Base-by-base conservation (phyloP, 2,329 filamentous ascomycete species). In the Calonectria hongkongensis region DNA sequence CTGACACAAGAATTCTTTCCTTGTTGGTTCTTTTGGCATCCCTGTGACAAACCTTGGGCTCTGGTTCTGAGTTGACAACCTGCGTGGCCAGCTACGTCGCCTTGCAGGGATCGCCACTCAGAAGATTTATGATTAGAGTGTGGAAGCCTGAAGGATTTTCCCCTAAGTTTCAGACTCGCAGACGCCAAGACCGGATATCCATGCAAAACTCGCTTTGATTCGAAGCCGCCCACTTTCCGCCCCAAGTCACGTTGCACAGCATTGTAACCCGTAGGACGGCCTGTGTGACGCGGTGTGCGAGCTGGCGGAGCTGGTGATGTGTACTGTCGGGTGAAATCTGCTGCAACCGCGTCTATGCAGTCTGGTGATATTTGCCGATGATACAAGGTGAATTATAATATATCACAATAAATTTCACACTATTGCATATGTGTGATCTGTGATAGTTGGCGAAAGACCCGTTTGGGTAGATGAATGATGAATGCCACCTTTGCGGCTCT, bases 121-220 rank as follows among this genome's bases (percentile, higher is more conserved):
- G 63, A 67, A 39, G 9, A 56, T 64, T 66, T 67, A 62, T 62
- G 48, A n/a, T 67, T 48, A 67, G 36, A 33, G 36, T 64, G 56
- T 41, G 58, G 47, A 71, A 39, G 7, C 21, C 28, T n/a, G 47
- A 21, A 48, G 64, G 47, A 67, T 63, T 66, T 62, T 2, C 30
- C n/a, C 30, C 28, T 16, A 15, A 7, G 69, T 64, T 71, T 71
- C 64, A 67, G 64, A 39, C 41, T 28, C 28, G 54, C 63, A 51
- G 63, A 6, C 16, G 30, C 58, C 41, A 54, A 67, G 56, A 25
- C n/a, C n/a, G 41, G 21, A 33, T 27, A 71, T 62, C 63, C 51
- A 71, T 66, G 62, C 27, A 39, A 63, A 25, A 51, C 58, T 30
- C 41, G 45, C 33, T 50, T 25, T 50, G 41, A 47, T 51, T 66